phyloP scores from a whole-genome alignment of 2,329 filamentous ascomycete species.

The Phialocephala sp. region DNA sequence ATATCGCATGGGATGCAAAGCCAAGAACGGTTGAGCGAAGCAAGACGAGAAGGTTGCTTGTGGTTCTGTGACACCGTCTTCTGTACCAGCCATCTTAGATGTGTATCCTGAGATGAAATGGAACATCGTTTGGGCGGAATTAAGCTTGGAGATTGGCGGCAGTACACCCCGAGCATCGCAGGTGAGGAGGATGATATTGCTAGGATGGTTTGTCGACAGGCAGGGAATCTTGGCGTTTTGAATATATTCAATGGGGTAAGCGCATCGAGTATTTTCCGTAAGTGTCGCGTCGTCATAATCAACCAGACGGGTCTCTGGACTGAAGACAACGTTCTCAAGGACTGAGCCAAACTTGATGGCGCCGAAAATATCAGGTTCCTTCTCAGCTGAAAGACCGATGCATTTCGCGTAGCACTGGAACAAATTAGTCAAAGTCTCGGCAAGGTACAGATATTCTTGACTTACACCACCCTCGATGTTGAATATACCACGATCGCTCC shows the following conservation, averaged over 20 bases:
- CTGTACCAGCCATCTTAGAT: conserved; percentile 99
- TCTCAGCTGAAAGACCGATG: conserved; percentile 95
- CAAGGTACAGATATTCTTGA: conserved; percentile 11
- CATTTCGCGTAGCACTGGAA: conserved; percentile 91
- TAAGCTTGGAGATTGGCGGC: conserved; percentile 96
- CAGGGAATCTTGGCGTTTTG: conserved; percentile 98
- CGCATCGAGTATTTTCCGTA: conserved; percentile 97
- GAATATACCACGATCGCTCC: conserved; percentile 95
- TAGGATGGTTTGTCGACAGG: conserved; percentile 83
- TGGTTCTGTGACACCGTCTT: conserved; percentile 95
- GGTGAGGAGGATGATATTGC: conserved; percentile 97
- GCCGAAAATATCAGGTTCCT: conserved; percentile 97
- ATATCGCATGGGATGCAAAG: conserved; percentile 98
- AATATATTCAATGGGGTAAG: conserved; percentile 99
- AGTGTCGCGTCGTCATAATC: conserved; percentile 96
- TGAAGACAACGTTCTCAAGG: conserved; percentile 98
- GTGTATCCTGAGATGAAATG: conserved; percentile 99
- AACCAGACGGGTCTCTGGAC: conserved; percentile 84
- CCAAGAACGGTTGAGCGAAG: conserved; percentile 99
- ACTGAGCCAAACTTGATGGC: conserved; percentile 97
- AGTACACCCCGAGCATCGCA: conserved; percentile 98
- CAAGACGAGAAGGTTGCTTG: conserved; percentile 99
- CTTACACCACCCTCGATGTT: conserved; percentile 91
- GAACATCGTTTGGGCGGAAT: conserved; percentile 97
- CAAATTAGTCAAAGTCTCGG: conserved; percentile 21